Conservation (phyloP, 179 eudicot genomes). For the Amaranthus tricolor region DNA sequence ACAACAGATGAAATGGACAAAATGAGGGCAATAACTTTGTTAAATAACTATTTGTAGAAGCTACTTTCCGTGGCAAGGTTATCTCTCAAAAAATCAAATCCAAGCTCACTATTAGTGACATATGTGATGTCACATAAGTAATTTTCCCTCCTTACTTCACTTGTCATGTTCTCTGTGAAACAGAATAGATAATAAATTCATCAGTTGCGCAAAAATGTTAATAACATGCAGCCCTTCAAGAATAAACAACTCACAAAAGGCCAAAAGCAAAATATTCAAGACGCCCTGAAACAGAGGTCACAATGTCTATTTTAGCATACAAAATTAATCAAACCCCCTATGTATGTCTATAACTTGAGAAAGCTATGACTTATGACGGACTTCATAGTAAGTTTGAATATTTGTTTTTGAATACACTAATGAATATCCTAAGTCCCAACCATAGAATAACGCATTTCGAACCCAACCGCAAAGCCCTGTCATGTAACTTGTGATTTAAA, state of each 20-base stretch:
- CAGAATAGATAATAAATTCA: constrained; percentile 9
- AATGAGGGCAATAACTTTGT: constrained; percentile 7
- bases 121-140: constrained; percentile 93
- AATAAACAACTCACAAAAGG: neutral
- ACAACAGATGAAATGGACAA: constrained; percentile 10
- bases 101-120: constrained; percentile 97
- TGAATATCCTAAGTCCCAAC: neutral
- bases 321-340: neutral
- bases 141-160: constrained; percentile 93
- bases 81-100: constrained; percentile 97
- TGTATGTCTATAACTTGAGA: neutral
- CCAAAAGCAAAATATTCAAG: neutral
- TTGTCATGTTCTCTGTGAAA: constrained; percentile 91
- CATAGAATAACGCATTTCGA: too few species aligned
- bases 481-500: too few species aligned
- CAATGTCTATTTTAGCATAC: neutral
- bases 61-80: constrained; percentile 99
- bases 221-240: neutral
- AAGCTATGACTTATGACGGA: neutral
- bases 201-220: constrained; percentile 1
- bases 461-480: too few species aligned
- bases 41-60: constrained; percentile 15
- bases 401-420: neutral
- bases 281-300: neutral
- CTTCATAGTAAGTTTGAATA: neutral